A percentile compares a stretch with the other conserved stretches of the same genome.
Conservation (phyloP, 257 asterid genomes). For the Penstemon davidsonii region DNA sequence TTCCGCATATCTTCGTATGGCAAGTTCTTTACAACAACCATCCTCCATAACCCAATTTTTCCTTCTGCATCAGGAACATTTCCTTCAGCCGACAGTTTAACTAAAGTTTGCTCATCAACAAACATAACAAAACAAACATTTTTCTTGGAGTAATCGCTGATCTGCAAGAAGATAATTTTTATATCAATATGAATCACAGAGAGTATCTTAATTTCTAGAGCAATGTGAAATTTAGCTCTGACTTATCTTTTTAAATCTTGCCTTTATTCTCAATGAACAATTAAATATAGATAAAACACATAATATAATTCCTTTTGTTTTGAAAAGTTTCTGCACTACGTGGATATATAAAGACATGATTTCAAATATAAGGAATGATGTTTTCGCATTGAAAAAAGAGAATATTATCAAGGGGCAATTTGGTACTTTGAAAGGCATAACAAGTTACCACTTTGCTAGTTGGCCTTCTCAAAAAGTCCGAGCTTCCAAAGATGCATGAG, state of each 20-base stretch:
- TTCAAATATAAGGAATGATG: constrained; percentile 14
- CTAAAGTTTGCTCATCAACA: constrained; percentile 74
- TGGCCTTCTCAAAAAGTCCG: constrained; percentile 88
- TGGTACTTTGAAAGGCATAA: constrained; percentile 10
- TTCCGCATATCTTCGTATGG: constrained; percentile 81
- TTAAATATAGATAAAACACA: background rate
- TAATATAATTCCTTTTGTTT: background rate
- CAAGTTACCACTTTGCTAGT: constrained; percentile 76
- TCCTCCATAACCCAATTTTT: constrained; percentile 79
- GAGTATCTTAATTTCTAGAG: background rate
- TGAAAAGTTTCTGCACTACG: background rate
- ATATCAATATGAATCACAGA: constrained; percentile 19
- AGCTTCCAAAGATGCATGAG: constrained; percentile 93
- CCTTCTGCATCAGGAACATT: constrained; percentile 67
- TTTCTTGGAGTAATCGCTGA: constrained; percentile 85
- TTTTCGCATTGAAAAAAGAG: background rate
- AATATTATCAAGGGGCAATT: background rate
- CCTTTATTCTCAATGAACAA: background rate
- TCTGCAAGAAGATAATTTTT: constrained; percentile 42
- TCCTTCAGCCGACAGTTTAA: constrained; percentile 73
- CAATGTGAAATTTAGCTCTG: background rate
- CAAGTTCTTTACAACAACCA: constrained; percentile 69
- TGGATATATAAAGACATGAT: constrained; percentile 4
- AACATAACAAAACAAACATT: constrained; percentile 87
- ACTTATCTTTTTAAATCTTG: background rate